Base-by-base conservation (phyloP, 768 basidiomycete species). In the Cubamyces sp. region DNA sequence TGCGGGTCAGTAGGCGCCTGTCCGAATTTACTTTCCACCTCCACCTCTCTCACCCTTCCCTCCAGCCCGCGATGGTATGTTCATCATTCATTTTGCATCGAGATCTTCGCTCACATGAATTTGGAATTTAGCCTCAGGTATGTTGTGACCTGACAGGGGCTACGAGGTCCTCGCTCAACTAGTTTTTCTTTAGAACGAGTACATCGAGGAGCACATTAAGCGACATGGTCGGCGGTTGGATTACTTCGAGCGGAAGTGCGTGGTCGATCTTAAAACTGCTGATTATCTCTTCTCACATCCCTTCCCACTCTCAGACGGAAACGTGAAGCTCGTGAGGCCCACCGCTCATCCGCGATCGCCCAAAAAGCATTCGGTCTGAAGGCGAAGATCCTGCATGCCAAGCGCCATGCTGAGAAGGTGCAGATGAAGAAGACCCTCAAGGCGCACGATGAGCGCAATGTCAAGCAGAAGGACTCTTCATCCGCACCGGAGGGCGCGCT, bases 351-450 rank as follows among this genome's bases (percentile, higher is more conserved):
- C 42, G 86, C 88, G 18, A 77, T 85, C 54, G 93, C 96, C 16
- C 96, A 98, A 77, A 94, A 95, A 74, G 86, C 92, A 37, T 96
- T 97, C 70, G 97, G 97, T 75, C 81, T 97, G 68, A 98, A 96
- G 78, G 97, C 95, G 66, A 99, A 99, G 77, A 81, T 98, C n/a
- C 87, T 98, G 8, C 97, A 99, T 71, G 93, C 94, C 40, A 96
- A 90, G 75, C 90, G 96, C 62, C 94, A 98, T 78, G 87, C 93
- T 30, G 93, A 99, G 78, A 99, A 98, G 79, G 94, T 99, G 47
- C 94, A 95, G 71, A 90, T 99, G 79, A 96, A 94, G 78, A 99
- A 98, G 82, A 96, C 94, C n/a, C 90, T 99, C 76, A 98, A 97
- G 75, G 95, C 95, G 11, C 97, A 99, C 79, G 97, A 99, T 77